Evolutionary conservation across 1,139 yeast genomes (phyloP).

Genomic region (Yamadazyma sp.): DNA sequence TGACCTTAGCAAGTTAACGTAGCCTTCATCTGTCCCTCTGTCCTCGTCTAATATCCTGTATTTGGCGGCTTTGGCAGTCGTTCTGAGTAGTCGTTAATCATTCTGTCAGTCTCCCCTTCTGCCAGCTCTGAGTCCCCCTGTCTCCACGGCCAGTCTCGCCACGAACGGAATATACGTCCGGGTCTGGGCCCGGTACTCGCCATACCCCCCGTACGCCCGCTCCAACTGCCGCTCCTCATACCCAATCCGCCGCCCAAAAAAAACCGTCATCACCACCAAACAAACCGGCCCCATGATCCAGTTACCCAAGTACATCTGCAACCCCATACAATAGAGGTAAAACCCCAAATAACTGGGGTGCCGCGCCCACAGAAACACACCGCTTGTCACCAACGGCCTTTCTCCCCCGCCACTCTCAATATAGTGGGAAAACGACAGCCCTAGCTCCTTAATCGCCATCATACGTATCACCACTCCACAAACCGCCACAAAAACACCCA

Average conservation of each 20-base stretch:
- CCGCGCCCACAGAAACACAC: conserved; percentile 30
- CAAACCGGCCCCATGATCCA: conserved; percentile 20
- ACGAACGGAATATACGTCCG: conserved; percentile 34
- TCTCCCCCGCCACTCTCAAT: conserved; percentile 14
- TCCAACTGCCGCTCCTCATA: conserved; percentile 39
- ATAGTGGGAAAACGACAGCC: conserved; percentile 37
- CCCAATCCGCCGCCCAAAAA: conserved; percentile 33
- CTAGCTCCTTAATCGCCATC: conserved; percentile 36
- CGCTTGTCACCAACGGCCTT: conserved; percentile 27
- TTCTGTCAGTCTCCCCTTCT: too few relatives aligned
- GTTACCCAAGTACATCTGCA: conserved; percentile 30
- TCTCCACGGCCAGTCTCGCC: too few relatives aligned
- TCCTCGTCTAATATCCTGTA: too few relatives aligned
- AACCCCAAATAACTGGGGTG: conserved; percentile 50
- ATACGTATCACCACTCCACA: conserved; percentile 21
- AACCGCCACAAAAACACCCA: conserved; percentile 12
- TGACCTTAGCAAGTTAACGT: too few relatives aligned
- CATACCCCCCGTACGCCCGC: conserved; percentile 29
- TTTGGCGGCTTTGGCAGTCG: too few relatives aligned
- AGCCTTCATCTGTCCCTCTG: too few relatives aligned
- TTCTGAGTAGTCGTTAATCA: too few relatives aligned
- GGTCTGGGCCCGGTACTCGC: conserved; percentile 23
- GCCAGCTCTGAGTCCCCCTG: too few relatives aligned
- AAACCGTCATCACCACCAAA: conserved; percentile 22
- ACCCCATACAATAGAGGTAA: conserved; percentile 35